Conservation (phyloP, 805 yeast genomes). For the Kodamaea hsintzibuensis region DNA sequence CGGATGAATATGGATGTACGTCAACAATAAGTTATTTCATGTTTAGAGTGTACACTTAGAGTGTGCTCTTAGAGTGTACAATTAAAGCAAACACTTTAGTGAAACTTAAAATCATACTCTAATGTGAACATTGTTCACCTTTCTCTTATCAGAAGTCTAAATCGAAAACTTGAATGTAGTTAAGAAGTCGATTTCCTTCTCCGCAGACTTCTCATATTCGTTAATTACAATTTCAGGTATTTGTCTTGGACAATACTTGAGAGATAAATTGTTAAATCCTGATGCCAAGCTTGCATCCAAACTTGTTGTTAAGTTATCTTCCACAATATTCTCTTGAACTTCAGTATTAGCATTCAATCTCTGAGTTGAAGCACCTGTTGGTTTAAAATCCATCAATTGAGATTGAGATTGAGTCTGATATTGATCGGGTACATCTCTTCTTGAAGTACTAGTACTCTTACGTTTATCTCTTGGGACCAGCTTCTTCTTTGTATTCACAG, state of each 20-base stretch:
- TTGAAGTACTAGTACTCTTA: neutral
- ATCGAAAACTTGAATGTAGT: neutral
- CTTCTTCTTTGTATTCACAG: neutral
- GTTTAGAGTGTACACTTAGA: too few species aligned
- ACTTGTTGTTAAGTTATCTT: neutral
- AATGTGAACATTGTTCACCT: too few species aligned
- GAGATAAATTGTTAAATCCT: neutral
- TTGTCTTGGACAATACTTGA: neutral
- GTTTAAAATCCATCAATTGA: neutral
- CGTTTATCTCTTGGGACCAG: neutral
- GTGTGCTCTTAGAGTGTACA: too few species aligned
- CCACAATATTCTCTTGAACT: neutral
- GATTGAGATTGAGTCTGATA: too few species aligned
- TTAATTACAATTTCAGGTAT: neutral
- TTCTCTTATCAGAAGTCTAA: too few species aligned
- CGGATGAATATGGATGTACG: too few species aligned
- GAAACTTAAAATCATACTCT: too few species aligned
- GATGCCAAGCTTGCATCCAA: neutral
- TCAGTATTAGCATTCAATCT: neutral
- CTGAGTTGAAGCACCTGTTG: neutral
- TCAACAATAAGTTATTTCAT: too few species aligned
- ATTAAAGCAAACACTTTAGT: too few species aligned
- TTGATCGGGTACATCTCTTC: neutral
- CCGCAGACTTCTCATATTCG: neutral
- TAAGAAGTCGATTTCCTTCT: neutral